These are phyloP conservation scores for Mycena sp. DNA, from an alignment of 1,284 basidiomycete genomes.

Conservation along the genomic window DNA sequence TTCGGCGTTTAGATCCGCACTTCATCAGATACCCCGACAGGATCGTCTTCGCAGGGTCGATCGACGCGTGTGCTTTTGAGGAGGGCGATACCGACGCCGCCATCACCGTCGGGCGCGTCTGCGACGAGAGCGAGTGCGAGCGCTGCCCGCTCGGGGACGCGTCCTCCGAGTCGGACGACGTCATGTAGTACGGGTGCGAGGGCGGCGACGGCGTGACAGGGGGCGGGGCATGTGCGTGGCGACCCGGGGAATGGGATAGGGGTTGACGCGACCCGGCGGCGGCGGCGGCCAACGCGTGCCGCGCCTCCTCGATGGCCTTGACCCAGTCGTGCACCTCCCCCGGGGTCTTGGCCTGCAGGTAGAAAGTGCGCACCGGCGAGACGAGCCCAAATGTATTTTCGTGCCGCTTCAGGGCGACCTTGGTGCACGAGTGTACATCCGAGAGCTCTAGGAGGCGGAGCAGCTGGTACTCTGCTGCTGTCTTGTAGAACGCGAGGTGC, in stretches of 20 bases:
- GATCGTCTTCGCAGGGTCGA: constrained; percentile 77
- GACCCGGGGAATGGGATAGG: constrained; percentile 59
- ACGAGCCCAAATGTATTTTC: constrained; percentile 93
- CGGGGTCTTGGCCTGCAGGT: constrained; percentile 82
- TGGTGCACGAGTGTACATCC: constrained; percentile 92
- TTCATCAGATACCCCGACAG: constrained; percentile 96
- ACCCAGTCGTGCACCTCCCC: constrained; percentile 90
- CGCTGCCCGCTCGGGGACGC: constrained; percentile 55
- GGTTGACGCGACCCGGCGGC: constrained; percentile 16
- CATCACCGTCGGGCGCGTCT: constrained; percentile 41
- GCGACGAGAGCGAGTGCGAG: constrained; percentile 52
- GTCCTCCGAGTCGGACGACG: constrained; percentile 83
- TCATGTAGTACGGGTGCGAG: constrained; percentile 52
- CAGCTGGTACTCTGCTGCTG: constrained; percentile 91
- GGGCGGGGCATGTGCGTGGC: constrained; percentile 38
- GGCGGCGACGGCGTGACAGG: constrained; percentile 58
- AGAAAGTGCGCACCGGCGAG: constrained; percentile 92
- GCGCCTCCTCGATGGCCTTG: constrained; percentile 80
- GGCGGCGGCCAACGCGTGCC: constrained; percentile 61
- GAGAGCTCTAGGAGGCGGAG: constrained; percentile 89
- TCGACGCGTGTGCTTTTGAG: constrained; percentile 38
- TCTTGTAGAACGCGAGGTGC: constrained; percentile 98
- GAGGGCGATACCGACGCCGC: constrained; percentile 34
- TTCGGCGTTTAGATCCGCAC: constrained; percentile 91
- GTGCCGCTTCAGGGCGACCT: constrained; percentile 91